Base-by-base conservation (phyloP, 495 filamentous ascomycete genomes). In the Penicillium fimorum region DNA sequence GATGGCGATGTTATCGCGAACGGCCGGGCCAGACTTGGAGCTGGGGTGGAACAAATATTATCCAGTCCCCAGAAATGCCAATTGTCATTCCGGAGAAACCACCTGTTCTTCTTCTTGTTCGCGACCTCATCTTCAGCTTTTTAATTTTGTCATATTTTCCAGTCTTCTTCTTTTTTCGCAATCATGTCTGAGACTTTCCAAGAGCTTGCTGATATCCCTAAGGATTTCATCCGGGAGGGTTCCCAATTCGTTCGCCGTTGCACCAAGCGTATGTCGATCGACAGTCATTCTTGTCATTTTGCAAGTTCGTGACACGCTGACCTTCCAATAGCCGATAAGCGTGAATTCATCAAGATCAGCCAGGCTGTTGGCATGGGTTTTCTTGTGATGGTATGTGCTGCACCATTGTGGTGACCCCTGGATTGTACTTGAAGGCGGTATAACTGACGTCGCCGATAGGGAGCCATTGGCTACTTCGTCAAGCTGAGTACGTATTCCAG, bases 331-430 rank as follows among this genome's bases (percentile, higher is more conserved):
- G 81, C 91, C 64, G 90, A 95, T 74, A 83, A 85, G 73, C 80
- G 84, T 53, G 92, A 96, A 69, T 97, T 96, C 78, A 82, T 96
- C 66, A 92, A 94, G 79, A 94, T 98, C 74, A 91, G 84, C 65
- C 92, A 96, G 74, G 93, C 94, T 57, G 94, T 98, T 57, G 94
- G 93, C 61, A 87, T 96, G 62, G 91, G 91, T 46, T 95, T 96
- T 76, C 66, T 95, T 29, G 84, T 93, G 41, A 94, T 95, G 89
- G 89, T 87, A 62, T 75, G 78, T 51, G 47, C 55, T 75, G 77
- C 50, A 44, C 56, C 38, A 7, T 44, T 6, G 10, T 43, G 25
- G n/a, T 27, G 0, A 32, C 29, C 25, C n/a, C 47, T 56, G 33
- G 18, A 11, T 43, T 18, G 22, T 22, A 13, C 18, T 33, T 30